These are phyloP conservation scores for Cystofilobasidium ferigula DNA, from an alignment of 768 basidiomycete genomes.

Conservation along the genomic window DNA sequence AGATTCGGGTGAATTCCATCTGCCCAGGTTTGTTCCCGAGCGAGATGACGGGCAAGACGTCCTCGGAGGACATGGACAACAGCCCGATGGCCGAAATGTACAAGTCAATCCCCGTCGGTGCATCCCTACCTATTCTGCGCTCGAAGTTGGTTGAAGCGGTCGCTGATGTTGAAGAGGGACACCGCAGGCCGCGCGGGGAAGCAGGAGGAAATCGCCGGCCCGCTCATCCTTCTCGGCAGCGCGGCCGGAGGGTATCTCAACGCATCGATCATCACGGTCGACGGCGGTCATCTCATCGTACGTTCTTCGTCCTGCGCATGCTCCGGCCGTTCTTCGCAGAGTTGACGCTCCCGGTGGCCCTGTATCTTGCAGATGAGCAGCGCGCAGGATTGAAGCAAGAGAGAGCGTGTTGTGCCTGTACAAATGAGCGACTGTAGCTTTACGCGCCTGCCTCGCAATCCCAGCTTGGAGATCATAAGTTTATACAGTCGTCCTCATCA, in stretches of 20 bases:
- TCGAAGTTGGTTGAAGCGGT: too few species aligned
- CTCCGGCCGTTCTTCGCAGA: neutral
- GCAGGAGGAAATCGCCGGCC: slow-evolving; percentile 4
- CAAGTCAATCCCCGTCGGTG: slow-evolving; percentile 1
- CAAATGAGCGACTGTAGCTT: too few species aligned
- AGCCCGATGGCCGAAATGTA: neutral
- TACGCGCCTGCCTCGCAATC: too few species aligned
- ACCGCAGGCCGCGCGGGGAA: neutral
- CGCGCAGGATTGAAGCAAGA: neutral
- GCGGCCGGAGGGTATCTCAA: neutral
- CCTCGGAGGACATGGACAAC: neutral
- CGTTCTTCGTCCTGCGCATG: neutral
- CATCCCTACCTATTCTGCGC: neutral
- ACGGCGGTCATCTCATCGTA: slow-evolving; percentile 2
- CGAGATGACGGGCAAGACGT: neutral
- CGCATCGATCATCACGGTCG: neutral
- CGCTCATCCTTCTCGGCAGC: neutral
- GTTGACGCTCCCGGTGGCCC: neutral
- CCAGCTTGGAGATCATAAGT: too few species aligned
- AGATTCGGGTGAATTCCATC: neutral
- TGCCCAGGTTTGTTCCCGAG: neutral
- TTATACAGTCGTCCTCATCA: neutral
- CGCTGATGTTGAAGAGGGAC: neutral
- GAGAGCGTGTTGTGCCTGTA: neutral
- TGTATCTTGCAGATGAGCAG: neutral